These are phyloP conservation scores for Saccharomyces hybrid DNA, from an alignment of 1,139 yeast genomes.

Conservation along the genomic window DNA sequence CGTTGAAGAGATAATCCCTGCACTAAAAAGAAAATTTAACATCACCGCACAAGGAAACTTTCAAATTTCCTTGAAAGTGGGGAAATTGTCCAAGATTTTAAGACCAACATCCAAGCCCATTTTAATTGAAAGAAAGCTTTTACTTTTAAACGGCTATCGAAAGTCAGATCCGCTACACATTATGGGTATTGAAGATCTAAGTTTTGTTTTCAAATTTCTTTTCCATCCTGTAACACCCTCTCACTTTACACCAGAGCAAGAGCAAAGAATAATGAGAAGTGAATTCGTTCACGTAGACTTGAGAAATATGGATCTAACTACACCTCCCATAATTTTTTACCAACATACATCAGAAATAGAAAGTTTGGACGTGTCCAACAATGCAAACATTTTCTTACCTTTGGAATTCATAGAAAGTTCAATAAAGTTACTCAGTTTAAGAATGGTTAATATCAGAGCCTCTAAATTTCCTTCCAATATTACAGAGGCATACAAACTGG, in stretches of 20 bases:
- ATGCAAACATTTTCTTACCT: constrained; percentile 80
- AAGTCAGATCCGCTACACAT: constrained; percentile 68
- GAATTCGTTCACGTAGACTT: constrained; percentile 69
- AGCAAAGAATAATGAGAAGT: constrained; percentile 49
- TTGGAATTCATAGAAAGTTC: constrained; percentile 81
- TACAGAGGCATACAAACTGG: constrained; percentile 58
- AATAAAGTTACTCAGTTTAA: constrained; percentile 55
- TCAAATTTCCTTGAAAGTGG: constrained; percentile 72
- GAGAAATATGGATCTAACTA: constrained; percentile 66
- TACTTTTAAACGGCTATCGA: constrained; percentile 72
- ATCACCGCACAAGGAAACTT: constrained; percentile 63
- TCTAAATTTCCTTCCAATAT: constrained; percentile 67
- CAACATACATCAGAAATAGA: constrained; percentile 78
- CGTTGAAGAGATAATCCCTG: constrained; percentile 62
- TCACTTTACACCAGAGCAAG: constrained; percentile 61
- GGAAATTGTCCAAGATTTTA: constrained; percentile 68
- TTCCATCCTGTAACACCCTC: constrained; percentile 66
- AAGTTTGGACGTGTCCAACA: constrained; percentile 74
- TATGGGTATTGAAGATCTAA: constrained; percentile 80
- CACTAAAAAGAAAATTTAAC: constrained; percentile 61
- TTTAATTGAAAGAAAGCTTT: constrained; percentile 62
- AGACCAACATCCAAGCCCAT: constrained; percentile 72
- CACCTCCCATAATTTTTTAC: constrained; percentile 76
- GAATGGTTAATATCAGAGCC: constrained; percentile 67
- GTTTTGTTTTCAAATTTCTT: constrained; percentile 77